Evolutionary conservation across 371 early-diverging fungal species (phyloP).

Genomic region (Umbelopsis sp.): DNA sequence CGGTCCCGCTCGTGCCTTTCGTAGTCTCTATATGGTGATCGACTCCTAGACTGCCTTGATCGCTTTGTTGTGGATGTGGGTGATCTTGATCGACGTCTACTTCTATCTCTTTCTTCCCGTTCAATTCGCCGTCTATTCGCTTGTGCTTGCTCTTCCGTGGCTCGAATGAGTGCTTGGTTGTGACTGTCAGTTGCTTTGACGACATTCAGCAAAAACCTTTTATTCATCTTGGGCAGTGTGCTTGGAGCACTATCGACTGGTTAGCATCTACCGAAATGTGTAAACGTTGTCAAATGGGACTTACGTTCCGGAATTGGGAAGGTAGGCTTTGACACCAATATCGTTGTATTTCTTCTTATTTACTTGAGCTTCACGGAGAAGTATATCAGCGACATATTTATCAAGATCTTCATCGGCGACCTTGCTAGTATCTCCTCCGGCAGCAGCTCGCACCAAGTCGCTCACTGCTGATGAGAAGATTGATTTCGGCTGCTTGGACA

Average conservation of each 20-base stretch:
- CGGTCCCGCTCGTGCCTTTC: conserved; percentile 22
- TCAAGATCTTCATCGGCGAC: conserved; percentile 69
- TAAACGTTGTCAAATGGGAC: not conserved
- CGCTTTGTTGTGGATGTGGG: conserved; percentile 10
- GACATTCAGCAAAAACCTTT: conserved; percentile 70
- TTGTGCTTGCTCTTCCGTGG: conserved; percentile 50
- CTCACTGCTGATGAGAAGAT: conserved; percentile 50
- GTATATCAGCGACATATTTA: conserved; percentile 70
- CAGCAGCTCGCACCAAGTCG: conserved; percentile 59
- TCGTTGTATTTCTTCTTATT: conserved; percentile 48
- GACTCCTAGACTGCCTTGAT: conserved; percentile 12
- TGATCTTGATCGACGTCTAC: conserved; percentile 3
- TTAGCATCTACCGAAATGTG: not conserved
- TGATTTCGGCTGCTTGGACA: conserved; percentile 13
- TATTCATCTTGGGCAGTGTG: conserved; percentile 64
- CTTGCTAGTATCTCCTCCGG: conserved; percentile 52
- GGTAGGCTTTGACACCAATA: conserved; percentile 57
- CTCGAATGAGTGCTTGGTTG: conserved; percentile 66
- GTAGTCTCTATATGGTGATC: conserved; percentile 19
- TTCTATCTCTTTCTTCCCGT: conserved; percentile 21
- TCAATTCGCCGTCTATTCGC: conserved; percentile 31
- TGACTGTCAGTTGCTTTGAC: conserved; percentile 73
- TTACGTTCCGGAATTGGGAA: conserved; percentile 35
- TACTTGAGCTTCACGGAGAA: conserved; percentile 62
- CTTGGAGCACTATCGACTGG: conserved; percentile 26